Base-by-base conservation (phyloP, 2,329 filamentous ascomycete species). In the Colletotrichum australisinense region DNA sequence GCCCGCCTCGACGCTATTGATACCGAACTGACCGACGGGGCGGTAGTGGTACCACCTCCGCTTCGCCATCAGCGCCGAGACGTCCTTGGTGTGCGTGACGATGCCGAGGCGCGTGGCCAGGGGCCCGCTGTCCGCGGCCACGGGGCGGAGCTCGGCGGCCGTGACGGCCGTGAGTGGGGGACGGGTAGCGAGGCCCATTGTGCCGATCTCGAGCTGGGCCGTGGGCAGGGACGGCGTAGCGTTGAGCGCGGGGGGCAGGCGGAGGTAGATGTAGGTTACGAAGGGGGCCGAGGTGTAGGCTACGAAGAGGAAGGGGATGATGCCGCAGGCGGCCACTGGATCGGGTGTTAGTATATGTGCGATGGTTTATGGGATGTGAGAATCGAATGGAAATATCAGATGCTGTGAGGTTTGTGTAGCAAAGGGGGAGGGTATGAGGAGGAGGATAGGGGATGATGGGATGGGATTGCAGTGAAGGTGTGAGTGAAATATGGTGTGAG, bases 241-340 rank as follows among this genome's bases (percentile, higher is more conserved):
- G 86, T 71, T 87, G n/a, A n/a, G n/a, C n/a, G n/a, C n/a, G 0
- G 85, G 80, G 0, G 94, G 94, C 1, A 95, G 86, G 26, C 89
- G 88, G 63, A 97, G 84, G 81, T 93, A 90, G 73, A 97, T 87
- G 78, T 92, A 91, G 53, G 91, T 91, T 8, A 96, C 93, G 78
- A 93, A 94, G 3, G 94, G 93, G 0, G 90, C 86, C 2, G 92
- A 91, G 59, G 88, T 88, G 80, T 91, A 93, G 46, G 88, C 85
- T 26, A 94, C 86, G 78, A 92, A 90, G 46, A 90, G 70, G 77
- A 95, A 84, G 3, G 94, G 94, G 9, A 93, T 81, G 49, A 92
- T 80, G 76, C 92, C 91, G 74, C 88, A 90, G 63, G 89, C 78
- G 60, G 89, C 82, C 69, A 91, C 91, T 93, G 75, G n/a, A 5